Conservation (phyloP, 2,329 filamentous ascomycete species). For the Dichotomopilus funicola region DNA sequence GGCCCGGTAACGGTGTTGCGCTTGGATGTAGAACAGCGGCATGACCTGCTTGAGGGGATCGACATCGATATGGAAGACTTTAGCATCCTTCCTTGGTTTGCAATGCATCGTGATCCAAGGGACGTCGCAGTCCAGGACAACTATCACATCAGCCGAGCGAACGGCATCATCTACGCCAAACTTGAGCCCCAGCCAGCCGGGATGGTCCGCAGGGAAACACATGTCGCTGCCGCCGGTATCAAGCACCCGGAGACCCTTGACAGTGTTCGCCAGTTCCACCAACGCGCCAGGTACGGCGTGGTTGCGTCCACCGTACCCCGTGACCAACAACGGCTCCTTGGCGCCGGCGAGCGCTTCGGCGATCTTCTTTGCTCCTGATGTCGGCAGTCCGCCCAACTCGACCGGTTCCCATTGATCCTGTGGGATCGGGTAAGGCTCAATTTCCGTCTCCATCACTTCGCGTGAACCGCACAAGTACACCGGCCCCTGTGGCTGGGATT, state of each 20-base stretch:
- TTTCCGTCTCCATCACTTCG: slow-evolving; percentile 81
- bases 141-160: slow-evolving; percentile 70
- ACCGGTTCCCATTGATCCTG: slow-evolving; percentile 66
- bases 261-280: slow-evolving; percentile 59
- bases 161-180: slow-evolving; percentile 71
- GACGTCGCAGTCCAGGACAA: slow-evolving; percentile 84
- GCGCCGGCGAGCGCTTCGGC: slow-evolving; percentile 57
- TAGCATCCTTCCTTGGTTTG: slow-evolving; percentile 45
- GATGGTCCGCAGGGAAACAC: slow-evolving; percentile 70
- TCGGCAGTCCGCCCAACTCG: slow-evolving; percentile 54
- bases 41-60: slow-evolving; percentile 66
- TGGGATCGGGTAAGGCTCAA: slow-evolving; percentile 62
- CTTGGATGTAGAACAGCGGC: slow-evolving; percentile 65
- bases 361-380: slow-evolving; percentile 50
- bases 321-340: slow-evolving; percentile 61
- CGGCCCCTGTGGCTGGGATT: slow-evolving; percentile 67
- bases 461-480: slow-evolving; percentile 73
- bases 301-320: slow-evolving; percentile 66
- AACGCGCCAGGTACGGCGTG: slow-evolving; percentile 54
- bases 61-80: slow-evolving; percentile 58
- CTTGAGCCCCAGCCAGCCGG: slow-evolving; percentile 60
- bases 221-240: slow-evolving; percentile 75
- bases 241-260: slow-evolving; percentile 64
- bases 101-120: slow-evolving; percentile 84
- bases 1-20: slow-evolving; percentile 59